Base-by-base conservation (phyloP, 1,139 yeast genomes). In the Debaryomycetaceae sp. region DNA sequence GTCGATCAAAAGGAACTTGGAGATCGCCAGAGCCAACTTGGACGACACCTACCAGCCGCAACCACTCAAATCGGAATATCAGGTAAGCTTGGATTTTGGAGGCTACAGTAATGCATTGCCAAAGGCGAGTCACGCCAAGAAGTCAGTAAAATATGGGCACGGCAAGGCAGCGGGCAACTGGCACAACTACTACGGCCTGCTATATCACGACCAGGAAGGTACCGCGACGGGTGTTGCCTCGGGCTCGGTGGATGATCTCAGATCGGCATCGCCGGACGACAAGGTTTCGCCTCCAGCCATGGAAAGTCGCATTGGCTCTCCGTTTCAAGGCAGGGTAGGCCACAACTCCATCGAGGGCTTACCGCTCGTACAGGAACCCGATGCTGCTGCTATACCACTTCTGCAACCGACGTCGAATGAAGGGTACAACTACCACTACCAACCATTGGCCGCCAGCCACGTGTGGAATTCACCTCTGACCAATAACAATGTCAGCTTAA, bases 61-160 rank as follows among this genome's bases (percentile, higher is more conserved):
- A 11, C n/a, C n/a, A n/a, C 21, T 20, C 6, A n/a, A 8, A 4
- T 17, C 29, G n/a, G 73, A 66, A 36, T 54, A 56, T 36, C 63
- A 57, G 37, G 72, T 71, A 2, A 58, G 68, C 25, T 46, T 62
- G 26, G 66, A 60, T 28, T 66, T 65, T 52, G 72, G 71, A 4
- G 71, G 71, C 10, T 53, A 44, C 34, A 43, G 45, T 25, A 61
- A 61, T 41, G 62, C 68, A 2, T 47, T 63, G 29, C 54, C 58
- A n/a, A 61, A 60, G 31, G 42, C 47, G 5, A 43, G n/a, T 18
- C 34, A 31, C 19, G 27, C 16, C 20, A 4, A 31, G 24, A 18
- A 32, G 20, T 13, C 18, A 15, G 7, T 12, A 25, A 9, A 14
- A 17, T n/a, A 7, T 12, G 28, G 19, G 4, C 11, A 26, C 17